phyloP scores from a whole-genome alignment of 2,329 filamentous ascomycete species.

The Didymella segeticola region DNA sequence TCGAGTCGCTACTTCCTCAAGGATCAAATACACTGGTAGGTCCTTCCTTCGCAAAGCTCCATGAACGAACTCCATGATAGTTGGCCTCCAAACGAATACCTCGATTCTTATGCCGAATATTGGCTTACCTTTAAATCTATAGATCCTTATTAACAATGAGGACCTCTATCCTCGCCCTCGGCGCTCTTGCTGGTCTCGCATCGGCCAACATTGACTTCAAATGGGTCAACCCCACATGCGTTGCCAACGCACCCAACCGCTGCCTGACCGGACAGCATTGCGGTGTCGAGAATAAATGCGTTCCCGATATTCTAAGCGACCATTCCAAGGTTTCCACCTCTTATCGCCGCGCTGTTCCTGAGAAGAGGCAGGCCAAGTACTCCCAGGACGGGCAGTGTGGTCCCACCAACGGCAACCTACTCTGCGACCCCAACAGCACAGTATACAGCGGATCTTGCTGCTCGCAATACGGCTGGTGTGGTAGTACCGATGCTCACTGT shows the following conservation, averaged over 20 bases:
- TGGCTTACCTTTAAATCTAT: conserved; percentile 22
- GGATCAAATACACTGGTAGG: conserved; percentile 11
- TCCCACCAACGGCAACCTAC: conserved; percentile 46
- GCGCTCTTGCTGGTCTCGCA: conserved; percentile 45
- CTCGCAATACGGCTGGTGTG: conserved; percentile 54
- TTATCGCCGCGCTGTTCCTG: conserved; percentile 28
- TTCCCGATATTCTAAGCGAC: conserved; percentile 29
- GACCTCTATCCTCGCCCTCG: conserved; percentile 36
- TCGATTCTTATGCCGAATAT: neutral
- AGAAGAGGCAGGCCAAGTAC: conserved; percentile 44
- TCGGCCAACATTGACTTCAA: conserved; percentile 59
- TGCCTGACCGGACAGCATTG: conserved; percentile 52
- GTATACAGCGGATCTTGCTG: conserved; percentile 56
- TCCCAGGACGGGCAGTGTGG: conserved; percentile 52
- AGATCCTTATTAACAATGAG: conserved; percentile 36
- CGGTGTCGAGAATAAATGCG: conserved; percentile 44
- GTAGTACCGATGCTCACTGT: conserved; percentile 51
- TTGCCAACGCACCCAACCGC: conserved; percentile 28
- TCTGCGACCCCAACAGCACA: conserved; percentile 55
- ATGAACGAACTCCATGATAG: neutral
- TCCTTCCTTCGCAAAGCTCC: neutral
- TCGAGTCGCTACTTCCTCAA: conserved; percentile 3
- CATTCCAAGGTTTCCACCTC: conserved; percentile 38
- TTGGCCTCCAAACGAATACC: neutral
- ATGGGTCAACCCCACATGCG: conserved; percentile 55